Conservation (phyloP, 2,329 filamentous ascomycete genomes). For the Hypoxylon sp. region DNA sequence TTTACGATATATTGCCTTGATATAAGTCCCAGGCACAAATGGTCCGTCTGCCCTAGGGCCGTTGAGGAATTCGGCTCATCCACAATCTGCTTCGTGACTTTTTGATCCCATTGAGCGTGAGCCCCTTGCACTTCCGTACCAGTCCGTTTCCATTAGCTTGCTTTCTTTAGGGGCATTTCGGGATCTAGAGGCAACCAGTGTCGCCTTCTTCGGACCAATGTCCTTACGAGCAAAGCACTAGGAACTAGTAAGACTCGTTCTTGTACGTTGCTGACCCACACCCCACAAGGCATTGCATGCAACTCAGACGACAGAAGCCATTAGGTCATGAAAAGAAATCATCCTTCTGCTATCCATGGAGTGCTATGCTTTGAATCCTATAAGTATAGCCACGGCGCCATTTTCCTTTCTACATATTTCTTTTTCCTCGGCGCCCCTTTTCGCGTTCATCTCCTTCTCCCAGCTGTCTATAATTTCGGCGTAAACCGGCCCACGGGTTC, state of each 20-base stretch:
- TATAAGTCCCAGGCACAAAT: constrained; percentile 42
- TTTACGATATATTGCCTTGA: constrained; percentile 45
- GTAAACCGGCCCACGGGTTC: constrained; percentile 32
- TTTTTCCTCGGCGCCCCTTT: constrained; percentile 38
- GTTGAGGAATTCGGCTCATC: constrained; percentile 37
- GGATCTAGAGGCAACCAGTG: constrained; percentile 43
- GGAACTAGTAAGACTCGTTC: constrained; percentile 48
- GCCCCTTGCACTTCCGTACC: constrained; percentile 19
- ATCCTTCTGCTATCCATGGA: constrained; percentile 31
- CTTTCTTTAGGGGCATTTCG: constrained; percentile 38
- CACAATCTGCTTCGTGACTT: constrained; percentile 37
- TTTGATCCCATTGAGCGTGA: constrained; percentile 33
- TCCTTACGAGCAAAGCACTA: constrained; percentile 54
- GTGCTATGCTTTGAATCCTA: constrained; percentile 47
- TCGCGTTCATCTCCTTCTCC: constrained; percentile 28
- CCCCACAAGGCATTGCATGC: constrained; percentile 50
- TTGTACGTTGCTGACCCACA: constrained; percentile 47
- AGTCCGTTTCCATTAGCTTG: constrained; percentile 39
- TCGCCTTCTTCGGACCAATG: constrained; percentile 58
- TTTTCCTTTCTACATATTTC: constrained; percentile 30
- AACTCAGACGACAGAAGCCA: constrained; percentile 48
- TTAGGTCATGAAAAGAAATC: constrained; percentile 57
- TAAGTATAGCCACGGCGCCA: constrained; percentile 52
- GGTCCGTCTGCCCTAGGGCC: constrained; percentile 30
- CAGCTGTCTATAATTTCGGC: constrained; percentile 31